Conservation (phyloP, 306 rosid genomes). For the Rosa lucieae region DNA sequence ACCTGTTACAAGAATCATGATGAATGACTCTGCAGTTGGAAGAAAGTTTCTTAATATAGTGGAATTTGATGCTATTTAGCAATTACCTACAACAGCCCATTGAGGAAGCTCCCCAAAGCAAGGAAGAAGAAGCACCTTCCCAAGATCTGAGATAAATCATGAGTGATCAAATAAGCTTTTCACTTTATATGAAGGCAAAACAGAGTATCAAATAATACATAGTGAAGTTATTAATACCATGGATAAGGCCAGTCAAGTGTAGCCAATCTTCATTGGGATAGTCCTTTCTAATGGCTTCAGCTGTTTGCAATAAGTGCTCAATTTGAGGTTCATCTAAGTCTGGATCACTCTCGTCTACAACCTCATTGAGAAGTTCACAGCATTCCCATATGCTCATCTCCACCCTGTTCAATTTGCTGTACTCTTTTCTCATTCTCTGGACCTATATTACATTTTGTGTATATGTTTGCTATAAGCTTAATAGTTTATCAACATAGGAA, state of each 20-base stretch:
- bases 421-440: slow-evolving; percentile 67
- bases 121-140: slow-evolving; percentile 86
- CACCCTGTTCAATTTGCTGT: slow-evolving; percentile 58
- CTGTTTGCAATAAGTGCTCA: slow-evolving; percentile 73
- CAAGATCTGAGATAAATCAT: slow-evolving; percentile 52
- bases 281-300: slow-evolving; percentile 80
- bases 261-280: slow-evolving; percentile 80
- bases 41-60: background rate
- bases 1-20: slow-evolving; percentile 40
- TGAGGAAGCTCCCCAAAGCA: slow-evolving; percentile 85
- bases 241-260: slow-evolving; percentile 79
- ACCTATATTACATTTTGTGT: slow-evolving; percentile 36
- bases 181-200: background rate
- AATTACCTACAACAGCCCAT: slow-evolving; percentile 80
- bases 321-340: slow-evolving; percentile 86
- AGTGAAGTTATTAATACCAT: slow-evolving; percentile 40
- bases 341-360: slow-evolving; percentile 86
- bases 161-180: slow-evolving; percentile 16
- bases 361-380: slow-evolving; percentile 75
- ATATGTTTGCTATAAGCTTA: background rate
- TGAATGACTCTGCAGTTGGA: slow-evolving; percentile 3
- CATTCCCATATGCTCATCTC: slow-evolving; percentile 92
- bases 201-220: background rate
- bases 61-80: background rate
- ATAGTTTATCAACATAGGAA: background rate